Evolutionary conservation across 2,329 filamentous ascomycete species (phyloP).

Genomic region (Sodiomyces alkalinus): DNA sequence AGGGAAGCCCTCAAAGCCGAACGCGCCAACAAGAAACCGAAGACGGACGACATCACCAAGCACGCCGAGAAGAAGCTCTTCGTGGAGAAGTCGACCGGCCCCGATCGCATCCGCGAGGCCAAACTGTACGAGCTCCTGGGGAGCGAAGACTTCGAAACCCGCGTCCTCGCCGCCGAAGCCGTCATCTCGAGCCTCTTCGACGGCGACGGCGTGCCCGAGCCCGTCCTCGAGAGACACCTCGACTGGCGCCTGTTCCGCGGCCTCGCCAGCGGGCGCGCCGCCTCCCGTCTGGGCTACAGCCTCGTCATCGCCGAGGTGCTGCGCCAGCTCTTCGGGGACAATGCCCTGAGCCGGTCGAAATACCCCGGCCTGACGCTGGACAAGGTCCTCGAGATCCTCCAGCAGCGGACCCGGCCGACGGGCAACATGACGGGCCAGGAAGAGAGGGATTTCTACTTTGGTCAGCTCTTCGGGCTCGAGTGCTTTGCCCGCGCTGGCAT

Average conservation of each 20-base stretch:
- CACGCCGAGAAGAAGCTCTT: constrained; percentile 26
- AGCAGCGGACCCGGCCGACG: constrained; percentile 38
- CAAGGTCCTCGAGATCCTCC: constrained; percentile 33
- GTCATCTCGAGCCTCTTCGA: constrained; percentile 41
- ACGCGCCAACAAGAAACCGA: constrained; percentile 10
- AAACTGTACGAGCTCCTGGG: constrained; percentile 45
- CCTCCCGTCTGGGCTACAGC: constrained; percentile 77
- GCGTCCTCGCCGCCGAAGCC: constrained; percentile 42
- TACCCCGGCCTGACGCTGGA: constrained; percentile 42
- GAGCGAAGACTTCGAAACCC: constrained; percentile 39
- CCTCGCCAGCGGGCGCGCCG: constrained; percentile 79
- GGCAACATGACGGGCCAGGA: constrained; percentile 52
- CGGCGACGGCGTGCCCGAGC: constrained; percentile 32
- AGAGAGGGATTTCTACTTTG: constrained; percentile 72
- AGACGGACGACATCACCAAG: constrained; percentile 15
- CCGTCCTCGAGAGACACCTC: constrained; percentile 40
- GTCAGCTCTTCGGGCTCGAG: constrained; percentile 74
- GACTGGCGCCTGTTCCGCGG: constrained; percentile 66
- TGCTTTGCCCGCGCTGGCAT: constrained; percentile 69
- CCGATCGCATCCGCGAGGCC: constrained; percentile 42
- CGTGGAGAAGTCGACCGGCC: constrained; percentile 31
- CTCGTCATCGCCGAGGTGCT: constrained; percentile 74
- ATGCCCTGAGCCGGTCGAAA: constrained; percentile 23
- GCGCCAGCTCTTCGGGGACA: constrained; percentile 48
- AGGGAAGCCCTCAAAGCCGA: constrained; percentile 8